Percentiles rank a stretch among this genome's conserved stretches.
Evolutionary conservation across 2,329 filamentous ascomycete species (phyloP).

Genomic region (Pseudopyrenochaeta lycopersici): DNA sequence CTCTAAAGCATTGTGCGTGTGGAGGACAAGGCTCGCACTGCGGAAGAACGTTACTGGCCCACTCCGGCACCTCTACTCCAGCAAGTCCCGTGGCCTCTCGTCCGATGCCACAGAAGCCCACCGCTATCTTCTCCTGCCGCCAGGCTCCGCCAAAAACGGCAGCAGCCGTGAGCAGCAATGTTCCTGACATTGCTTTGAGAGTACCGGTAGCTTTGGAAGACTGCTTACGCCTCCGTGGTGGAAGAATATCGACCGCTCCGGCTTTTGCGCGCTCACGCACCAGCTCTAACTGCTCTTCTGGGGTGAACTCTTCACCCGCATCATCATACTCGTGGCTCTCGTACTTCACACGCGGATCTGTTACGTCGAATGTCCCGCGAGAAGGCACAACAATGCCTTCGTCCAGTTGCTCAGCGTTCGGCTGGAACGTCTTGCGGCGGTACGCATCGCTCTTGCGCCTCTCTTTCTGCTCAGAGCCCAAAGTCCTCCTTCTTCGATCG

Average conservation of each 20-base stretch:
- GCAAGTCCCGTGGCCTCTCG: slow-evolving; percentile 66
- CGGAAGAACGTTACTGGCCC: slow-evolving; percentile 74
- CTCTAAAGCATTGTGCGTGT: slow-evolving; percentile 86
- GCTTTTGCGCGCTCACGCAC: slow-evolving; percentile 71
- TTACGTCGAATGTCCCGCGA: slow-evolving; percentile 67
- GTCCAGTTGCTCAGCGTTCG: slow-evolving; percentile 57
- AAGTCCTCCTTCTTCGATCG: slow-evolving; percentile 63
- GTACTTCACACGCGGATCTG: slow-evolving; percentile 56
- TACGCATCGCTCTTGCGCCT: slow-evolving; percentile 54
- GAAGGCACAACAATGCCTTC: slow-evolving; percentile 64
- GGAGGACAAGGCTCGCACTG: slow-evolving; percentile 89
- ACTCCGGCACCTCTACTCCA: slow-evolving; percentile 75
- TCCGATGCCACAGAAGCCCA: slow-evolving; percentile 91
- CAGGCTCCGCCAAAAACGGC: slow-evolving; percentile 83
- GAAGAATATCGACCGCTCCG: slow-evolving; percentile 61
- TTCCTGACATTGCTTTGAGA: slow-evolving; percentile 72
- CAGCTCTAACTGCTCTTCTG: slow-evolving; percentile 82
- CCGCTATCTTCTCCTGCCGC: slow-evolving; percentile 92
- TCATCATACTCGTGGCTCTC: slow-evolving; percentile 62
- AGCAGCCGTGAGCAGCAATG: slow-evolving; percentile 75
- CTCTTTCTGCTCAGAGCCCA: slow-evolving; percentile 52
- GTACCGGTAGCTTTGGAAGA: slow-evolving; percentile 55
- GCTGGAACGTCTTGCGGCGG: slow-evolving; percentile 55
- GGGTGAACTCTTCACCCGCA: slow-evolving; percentile 90
- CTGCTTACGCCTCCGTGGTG: slow-evolving; percentile 44